These are phyloP conservation scores for Perkinsus marinus DNA, from an alignment of 169 alveolate genomes.

Conservation along the genomic window DNA sequence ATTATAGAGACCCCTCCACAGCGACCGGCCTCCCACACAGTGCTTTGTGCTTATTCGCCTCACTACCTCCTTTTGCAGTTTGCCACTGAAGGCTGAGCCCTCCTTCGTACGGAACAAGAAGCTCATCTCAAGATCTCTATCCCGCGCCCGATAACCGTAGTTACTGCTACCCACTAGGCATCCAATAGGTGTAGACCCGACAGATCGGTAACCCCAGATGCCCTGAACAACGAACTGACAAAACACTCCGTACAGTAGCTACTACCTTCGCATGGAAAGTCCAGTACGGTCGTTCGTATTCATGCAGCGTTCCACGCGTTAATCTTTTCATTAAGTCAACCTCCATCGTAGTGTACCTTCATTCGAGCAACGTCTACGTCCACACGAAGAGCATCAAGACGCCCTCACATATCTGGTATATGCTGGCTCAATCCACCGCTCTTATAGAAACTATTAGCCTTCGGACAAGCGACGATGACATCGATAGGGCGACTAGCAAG, in stretches of 20 bases:
- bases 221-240: not conserved
- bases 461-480: constrained; percentile 12
- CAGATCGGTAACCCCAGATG: not conserved
- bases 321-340: not conserved
- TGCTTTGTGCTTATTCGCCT: not conserved
- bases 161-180: not conserved
- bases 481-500: not conserved
- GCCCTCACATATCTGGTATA: constrained; percentile 7
- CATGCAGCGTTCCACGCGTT: constrained; percentile 1
- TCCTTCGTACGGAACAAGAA: not conserved
- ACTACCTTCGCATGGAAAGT: constrained; percentile 15
- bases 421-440: constrained; percentile 4
- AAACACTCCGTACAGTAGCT: not conserved
- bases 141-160: not conserved
- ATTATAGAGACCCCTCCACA: no score
- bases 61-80: not conserved
- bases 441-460: constrained; percentile 14
- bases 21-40: not conserved
- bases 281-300: constrained; percentile 12
- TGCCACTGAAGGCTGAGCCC: not conserved
- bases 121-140: not conserved
- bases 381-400: not conserved
- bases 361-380: no score
- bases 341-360: not conserved
- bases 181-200: not conserved